Conservation (phyloP, 805 yeast genomes). For the Metschnikowia proteae region DNA sequence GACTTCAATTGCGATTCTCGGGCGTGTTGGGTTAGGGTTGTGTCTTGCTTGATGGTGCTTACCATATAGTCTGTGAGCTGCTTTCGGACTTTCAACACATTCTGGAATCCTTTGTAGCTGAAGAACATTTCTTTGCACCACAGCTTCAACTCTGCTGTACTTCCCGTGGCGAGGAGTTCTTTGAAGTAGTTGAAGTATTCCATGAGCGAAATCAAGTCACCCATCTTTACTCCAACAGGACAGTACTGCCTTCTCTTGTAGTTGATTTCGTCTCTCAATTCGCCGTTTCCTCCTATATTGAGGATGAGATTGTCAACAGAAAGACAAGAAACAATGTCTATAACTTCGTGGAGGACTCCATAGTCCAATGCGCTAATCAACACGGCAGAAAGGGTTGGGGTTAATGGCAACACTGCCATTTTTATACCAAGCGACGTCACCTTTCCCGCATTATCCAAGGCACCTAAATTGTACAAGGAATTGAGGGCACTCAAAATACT, state of each 20-base stretch:
- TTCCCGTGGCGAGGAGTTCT: constrained; percentile 24
- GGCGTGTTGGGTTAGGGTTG: constrained; percentile 23
- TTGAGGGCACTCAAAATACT: constrained; percentile 73
- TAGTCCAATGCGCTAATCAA: constrained; percentile 63
- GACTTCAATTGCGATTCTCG: constrained; percentile 25
- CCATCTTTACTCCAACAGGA: constrained; percentile 66
- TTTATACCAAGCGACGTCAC: constrained; percentile 77
- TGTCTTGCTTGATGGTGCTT: constrained; percentile 43
- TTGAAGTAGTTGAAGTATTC: constrained; percentile 64
- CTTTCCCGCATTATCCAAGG: constrained; percentile 70
- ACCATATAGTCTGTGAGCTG: constrained; percentile 73
- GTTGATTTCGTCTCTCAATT: constrained; percentile 79
- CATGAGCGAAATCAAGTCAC: constrained; percentile 80
- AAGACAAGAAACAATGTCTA: constrained; percentile 88
- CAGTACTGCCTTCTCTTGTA: constrained; percentile 67
- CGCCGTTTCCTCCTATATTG: constrained; percentile 65
- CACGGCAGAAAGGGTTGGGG: constrained; percentile 90
- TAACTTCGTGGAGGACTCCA: constrained; percentile 58
- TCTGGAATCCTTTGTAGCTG: constrained; percentile 74
- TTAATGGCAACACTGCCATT: constrained; percentile 85
- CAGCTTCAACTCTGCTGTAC: constrained; percentile 53
- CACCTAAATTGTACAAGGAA: constrained; percentile 73
- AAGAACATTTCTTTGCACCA: constrained; percentile 85
- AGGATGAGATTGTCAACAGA: constrained; percentile 85
- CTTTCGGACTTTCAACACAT: constrained; percentile 67